Evolutionary conservation across 2,329 filamentous ascomycete genomes (phyloP).

Genomic region (Ploettnerulaceae sp.): DNA sequence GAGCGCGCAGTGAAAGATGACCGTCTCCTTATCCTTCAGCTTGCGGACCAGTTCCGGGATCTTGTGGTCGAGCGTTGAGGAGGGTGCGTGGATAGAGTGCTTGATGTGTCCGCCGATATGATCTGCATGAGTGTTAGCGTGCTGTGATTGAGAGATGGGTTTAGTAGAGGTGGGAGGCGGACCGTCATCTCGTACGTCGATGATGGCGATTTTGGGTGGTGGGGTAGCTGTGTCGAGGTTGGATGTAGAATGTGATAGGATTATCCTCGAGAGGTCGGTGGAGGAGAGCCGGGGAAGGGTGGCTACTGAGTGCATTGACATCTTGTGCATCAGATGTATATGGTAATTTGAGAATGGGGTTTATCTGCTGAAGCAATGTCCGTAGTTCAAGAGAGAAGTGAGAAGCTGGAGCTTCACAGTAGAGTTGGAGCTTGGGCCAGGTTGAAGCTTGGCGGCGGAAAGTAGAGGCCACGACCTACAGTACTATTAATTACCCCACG

Average conservation of each 20-base stretch:
- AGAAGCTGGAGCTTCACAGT: no score
- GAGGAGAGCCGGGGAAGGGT: constrained; percentile 32
- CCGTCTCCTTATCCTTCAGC: constrained; percentile 70
- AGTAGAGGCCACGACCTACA: no score
- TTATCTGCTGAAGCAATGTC: no score
- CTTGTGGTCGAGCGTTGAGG: constrained; percentile 63
- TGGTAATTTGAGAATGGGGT: neutral
- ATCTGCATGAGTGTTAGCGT: constrained; percentile 47
- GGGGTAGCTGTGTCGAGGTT: constrained; percentile 27
- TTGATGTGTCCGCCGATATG: constrained; percentile 87
- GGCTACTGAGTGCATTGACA: constrained; percentile 24
- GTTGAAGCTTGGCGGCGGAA: no score
- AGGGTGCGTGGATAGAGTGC: constrained; percentile 71
- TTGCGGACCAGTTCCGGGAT: constrained; percentile 79
- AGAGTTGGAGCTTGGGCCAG: no score
- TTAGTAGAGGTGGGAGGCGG: constrained; percentile 21
- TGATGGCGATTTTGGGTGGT: constrained; percentile 54
- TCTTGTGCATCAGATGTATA: constrained; percentile 14
- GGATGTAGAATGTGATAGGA: constrained; percentile 25
- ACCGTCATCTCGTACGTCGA: constrained; percentile 88
- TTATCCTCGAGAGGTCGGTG: constrained; percentile 27
- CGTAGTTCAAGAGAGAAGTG: no score
- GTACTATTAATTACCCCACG: no score
- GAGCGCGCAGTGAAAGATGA: constrained; percentile 92
- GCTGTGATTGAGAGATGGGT: neutral